Base-by-base conservation (phyloP, 768 basidiomycete genomes). In the Pleurotus tuber-regium region DNA sequence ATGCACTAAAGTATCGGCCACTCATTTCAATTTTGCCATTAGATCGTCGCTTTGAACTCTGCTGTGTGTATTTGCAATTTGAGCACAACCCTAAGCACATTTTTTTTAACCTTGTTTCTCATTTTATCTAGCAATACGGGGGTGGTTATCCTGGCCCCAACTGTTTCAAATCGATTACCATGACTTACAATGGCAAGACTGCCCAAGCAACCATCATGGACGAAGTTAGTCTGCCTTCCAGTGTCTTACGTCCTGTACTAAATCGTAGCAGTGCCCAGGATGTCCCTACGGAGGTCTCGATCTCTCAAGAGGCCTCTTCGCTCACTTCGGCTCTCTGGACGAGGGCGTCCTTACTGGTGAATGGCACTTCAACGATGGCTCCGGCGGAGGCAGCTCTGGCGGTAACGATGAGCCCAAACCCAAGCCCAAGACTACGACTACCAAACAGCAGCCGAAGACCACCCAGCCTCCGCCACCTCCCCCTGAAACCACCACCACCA, bases 201-300 rank as follows among this genome's bases (percentile, higher is more conserved):
- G 70, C 82, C 9, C 50, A 50, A 1, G 89, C 89, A 3, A 65
- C 56, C 1, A 80, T 92, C 59, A 73, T 75, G 68, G 89, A 91
- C 64, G 66, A 77, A 80, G 86, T 84, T 43, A 18, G 62, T 56
- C 43, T 44, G 60, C 42, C 48, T 49, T 51, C n/a, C n/a, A n/a
- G 21, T 7, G 42, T 51, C 38, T 39, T n/a, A n/a, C n/a, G n/a
- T n/a, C n/a, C n/a, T n/a, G n/a, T n/a, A n/a, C n/a, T n/a, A n/a
- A n/a, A 10, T 16, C 28, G 2, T 46, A 30, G 18, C 55, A 87
- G 80, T 89, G 88, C 63, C 80, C 82, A 39, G 78, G 76, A 16
- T 92, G 89, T 62, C 80, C 80, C 21, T 75, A 63, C 28, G 77
- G 74, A 23, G 88, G 80, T 35, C 76, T 91, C 23, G 90, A 92